A percentile compares a stretch with the other conserved stretches of the same genome.
Conservation (phyloP, 2,329 filamentous ascomycete species). For the Fusarium burgessii region DNA sequence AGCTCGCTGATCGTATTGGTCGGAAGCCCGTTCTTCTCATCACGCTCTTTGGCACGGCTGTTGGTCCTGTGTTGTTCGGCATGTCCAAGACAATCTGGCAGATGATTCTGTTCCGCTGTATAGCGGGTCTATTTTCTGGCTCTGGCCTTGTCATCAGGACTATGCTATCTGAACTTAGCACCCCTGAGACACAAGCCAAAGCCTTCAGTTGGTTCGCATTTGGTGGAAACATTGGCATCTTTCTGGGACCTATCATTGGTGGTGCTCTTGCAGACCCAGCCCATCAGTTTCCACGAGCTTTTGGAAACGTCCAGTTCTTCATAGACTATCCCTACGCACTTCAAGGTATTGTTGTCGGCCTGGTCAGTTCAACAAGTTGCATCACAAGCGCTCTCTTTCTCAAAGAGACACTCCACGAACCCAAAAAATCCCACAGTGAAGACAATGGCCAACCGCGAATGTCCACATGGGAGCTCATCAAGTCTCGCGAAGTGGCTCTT, state of each 20-base stretch:
- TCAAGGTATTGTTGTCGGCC: conserved; percentile 65
- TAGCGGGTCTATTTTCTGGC: conserved; percentile 80
- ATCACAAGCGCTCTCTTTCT: conserved; percentile 66
- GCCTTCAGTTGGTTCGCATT: conserved; percentile 85
- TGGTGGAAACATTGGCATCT: conserved; percentile 78
- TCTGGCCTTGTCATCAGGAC: conserved; percentile 80
- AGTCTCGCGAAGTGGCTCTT: conserved; percentile 71
- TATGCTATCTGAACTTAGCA: conserved; percentile 81
- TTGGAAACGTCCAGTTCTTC: conserved; percentile 61
- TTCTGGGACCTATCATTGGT: conserved; percentile 77
- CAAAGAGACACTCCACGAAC: conserved; percentile 68
- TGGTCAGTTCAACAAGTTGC: conserved; percentile 68
- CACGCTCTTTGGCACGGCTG: conserved; percentile 72
- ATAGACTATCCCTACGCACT: conserved; percentile 65
- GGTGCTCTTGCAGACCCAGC: conserved; percentile 77
- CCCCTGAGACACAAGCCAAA: conserved; percentile 74
- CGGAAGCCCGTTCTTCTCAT: conserved; percentile 78
- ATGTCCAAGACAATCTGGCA: conserved; percentile 74
- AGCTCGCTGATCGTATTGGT: conserved; percentile 70
- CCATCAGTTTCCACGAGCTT: conserved; percentile 68
- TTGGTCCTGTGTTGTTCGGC: conserved; percentile 75
- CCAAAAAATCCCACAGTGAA: conserved; percentile 3
- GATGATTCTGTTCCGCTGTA: conserved; percentile 78
- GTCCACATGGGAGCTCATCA: conserved; percentile 61
- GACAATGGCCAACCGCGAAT: conserved; percentile 8